Evolutionary conservation across 2,329 filamentous ascomycete species (phyloP).

Genomic region (Exophiala oligosperma): DNA sequence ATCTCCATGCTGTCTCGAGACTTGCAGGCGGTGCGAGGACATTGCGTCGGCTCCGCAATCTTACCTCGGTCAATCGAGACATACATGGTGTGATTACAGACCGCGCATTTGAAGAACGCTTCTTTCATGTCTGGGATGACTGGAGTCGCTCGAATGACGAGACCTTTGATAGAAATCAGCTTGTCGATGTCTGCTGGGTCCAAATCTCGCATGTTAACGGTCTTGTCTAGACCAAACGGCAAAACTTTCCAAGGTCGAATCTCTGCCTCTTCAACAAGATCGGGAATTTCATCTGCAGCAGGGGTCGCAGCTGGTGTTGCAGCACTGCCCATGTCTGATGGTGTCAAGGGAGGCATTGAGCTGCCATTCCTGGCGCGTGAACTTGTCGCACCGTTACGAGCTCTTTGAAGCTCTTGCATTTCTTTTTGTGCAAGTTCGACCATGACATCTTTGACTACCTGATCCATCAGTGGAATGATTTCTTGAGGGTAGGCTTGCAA

Average conservation of each 20-base stretch:
- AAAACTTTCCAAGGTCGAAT: conserved; percentile 80
- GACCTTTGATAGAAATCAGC: conserved; percentile 87
- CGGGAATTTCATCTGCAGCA: conserved; percentile 58
- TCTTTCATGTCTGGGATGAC: conserved; percentile 99
- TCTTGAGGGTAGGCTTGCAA: conserved; percentile 92
- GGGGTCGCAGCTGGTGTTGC: conserved; percentile 36
- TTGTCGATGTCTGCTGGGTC: conserved; percentile 97
- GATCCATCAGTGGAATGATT: conserved; percentile 95
- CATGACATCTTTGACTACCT: conserved; percentile 89
- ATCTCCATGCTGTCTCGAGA: conserved; percentile 97
- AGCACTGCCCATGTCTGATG: conserved; percentile 69
- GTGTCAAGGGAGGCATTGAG: conserved; percentile 75
- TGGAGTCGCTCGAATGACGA: conserved; percentile 92
- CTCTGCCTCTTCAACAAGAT: conserved; percentile 74
- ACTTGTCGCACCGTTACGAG: conserved; percentile 54
- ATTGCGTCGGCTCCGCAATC: conserved; percentile 90
- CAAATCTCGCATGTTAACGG: conserved; percentile 88
- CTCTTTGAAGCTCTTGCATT: conserved; percentile 65
- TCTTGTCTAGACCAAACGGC: conserved; percentile 82
- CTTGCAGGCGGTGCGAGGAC: conserved; percentile 77
- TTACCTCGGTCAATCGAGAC: conserved; percentile 93
- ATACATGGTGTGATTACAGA: conserved; percentile 87
- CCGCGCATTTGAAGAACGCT: conserved; percentile 93
- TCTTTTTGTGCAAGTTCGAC: conserved; percentile 82
- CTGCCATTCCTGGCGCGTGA: conserved; percentile 57